Percentiles rank a stretch among this genome's conserved stretches.
These are phyloP conservation scores for Fallopia convolvulus DNA, from an alignment of 148 eudicot species.

Conservation along the genomic window DNA sequence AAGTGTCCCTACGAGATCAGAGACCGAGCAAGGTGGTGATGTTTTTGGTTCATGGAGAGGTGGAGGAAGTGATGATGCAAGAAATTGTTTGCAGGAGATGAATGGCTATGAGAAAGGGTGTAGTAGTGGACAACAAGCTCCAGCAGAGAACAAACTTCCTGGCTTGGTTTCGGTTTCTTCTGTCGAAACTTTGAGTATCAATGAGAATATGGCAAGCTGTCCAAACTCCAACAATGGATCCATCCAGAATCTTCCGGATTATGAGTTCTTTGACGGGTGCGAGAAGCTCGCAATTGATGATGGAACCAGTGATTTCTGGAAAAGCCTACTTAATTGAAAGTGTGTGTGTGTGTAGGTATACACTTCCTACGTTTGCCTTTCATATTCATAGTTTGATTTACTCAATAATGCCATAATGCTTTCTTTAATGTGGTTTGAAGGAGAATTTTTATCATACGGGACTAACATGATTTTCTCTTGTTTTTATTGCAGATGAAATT, in stretches of 20 bases:
- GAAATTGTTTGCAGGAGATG: constrained; percentile 9
- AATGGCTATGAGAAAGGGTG: neutral
- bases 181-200: constrained; percentile 14
- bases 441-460: neutral
- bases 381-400: no score
- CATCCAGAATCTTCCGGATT: constrained; percentile 11
- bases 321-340: constrained; percentile 23
- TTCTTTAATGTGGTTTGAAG: no score
- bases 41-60: neutral
- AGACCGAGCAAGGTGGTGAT: neutral
- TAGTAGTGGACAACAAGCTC: constrained; percentile 3
- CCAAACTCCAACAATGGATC: constrained; percentile 24
- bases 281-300: constrained; percentile 37
- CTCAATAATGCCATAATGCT: no score
- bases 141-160: constrained; percentile 23
- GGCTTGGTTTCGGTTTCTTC: constrained; percentile 30
- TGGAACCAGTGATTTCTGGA: constrained; percentile 35
- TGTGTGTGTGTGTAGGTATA: neutral
- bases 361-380: neutral
- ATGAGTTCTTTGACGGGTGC: constrained; percentile 31
- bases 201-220: constrained; percentile 21
- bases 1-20: neutral
- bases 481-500: neutral
- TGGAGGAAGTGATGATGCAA: neutral
- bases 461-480: neutral